Evolutionary conservation across 2,329 filamentous ascomycete genomes (phyloP), one percentile per base, ranked within the genome.

Genomic region (Colletotrichum noveboracense): DNA sequence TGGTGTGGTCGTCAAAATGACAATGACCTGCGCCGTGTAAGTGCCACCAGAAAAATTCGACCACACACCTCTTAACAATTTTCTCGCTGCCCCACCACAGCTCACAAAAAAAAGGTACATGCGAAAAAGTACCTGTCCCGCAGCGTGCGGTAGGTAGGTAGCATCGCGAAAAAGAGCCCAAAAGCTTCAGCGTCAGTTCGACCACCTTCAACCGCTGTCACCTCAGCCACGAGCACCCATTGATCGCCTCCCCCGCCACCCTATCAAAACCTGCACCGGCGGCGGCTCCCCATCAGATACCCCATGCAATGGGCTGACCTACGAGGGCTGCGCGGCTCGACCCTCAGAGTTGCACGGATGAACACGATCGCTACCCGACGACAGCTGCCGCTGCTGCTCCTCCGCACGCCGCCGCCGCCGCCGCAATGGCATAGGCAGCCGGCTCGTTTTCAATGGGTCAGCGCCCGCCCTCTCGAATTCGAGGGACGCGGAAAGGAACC

Each of bases 261-360:
- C 30, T 14, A 43, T 70, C 43, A 16, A 28, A 12, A 48, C 4
- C 60, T 66, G 61, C 69, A 28, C 61, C 62, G 60, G 48, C 70
- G 71, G 56, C 18, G 32, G 48, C 24, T 60, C 62, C 48, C 38
- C 12, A 43, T 26, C 30, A 66, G 24, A 52, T 52, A 66, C 70
- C 30, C 36, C 74, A 77, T 77, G 76, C 76, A 58, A 77, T 77
- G 74, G 76, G 70, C 74, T 76, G 76, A 76, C 34, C 66, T 70
- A 28, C 70, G 74, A 77, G 70, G 66, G 66, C 66, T 76, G 70
- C 58, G 76, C 61, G 71, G 69, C 70, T 69, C 66, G 68, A 66
- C 62, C 65, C 61, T 38, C 60, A 76, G 73, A 69, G 74, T 76
- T 68, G 73, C 76, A 75, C 73, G 65, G 43, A 76, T 77, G 73